phyloP scores from a whole-genome alignment of 179 eudicot genomes.

The Silene coronaria region DNA sequence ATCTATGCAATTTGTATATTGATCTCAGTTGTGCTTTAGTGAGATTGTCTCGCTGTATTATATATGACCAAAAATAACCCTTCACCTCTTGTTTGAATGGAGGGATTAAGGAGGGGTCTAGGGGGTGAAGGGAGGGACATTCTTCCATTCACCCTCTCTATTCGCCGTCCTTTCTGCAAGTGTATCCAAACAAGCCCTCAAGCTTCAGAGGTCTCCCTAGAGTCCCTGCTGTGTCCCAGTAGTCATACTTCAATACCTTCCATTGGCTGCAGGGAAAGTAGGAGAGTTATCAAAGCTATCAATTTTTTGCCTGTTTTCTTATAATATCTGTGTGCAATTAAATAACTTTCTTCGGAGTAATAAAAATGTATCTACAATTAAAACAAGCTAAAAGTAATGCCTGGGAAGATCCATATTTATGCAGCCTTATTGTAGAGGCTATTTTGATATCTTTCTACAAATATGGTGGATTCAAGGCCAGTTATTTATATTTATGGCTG shows the following conservation, averaged over 20 bases:
- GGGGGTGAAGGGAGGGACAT: not conserved
- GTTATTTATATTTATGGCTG: constrained; percentile 3
- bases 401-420: not conserved
- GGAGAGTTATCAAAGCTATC: constrained; percentile 10
- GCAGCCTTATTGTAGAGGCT: constrained; percentile 3
- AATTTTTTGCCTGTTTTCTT: not conserved
- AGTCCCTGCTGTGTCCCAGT: not conserved
- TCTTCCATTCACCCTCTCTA: not conserved
- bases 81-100: not conserved
- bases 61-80: not conserved
- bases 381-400: constrained; percentile 1
- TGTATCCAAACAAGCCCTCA: not conserved
- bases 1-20: not conserved
- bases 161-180: not conserved
- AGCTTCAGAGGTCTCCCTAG: not conserved
- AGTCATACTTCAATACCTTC: not conserved
- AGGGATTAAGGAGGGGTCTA: not conserved
- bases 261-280: not conserved
- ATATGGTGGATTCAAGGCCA: not conserved
- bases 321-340: constrained; percentile 1
- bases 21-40: not conserved
- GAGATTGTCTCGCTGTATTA: not conserved
- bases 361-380: not conserved
- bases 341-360: not conserved
- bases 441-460: not conserved